Evolutionary conservation across 441 rosid species (phyloP).

Genomic region (Viola pubescens): DNA sequence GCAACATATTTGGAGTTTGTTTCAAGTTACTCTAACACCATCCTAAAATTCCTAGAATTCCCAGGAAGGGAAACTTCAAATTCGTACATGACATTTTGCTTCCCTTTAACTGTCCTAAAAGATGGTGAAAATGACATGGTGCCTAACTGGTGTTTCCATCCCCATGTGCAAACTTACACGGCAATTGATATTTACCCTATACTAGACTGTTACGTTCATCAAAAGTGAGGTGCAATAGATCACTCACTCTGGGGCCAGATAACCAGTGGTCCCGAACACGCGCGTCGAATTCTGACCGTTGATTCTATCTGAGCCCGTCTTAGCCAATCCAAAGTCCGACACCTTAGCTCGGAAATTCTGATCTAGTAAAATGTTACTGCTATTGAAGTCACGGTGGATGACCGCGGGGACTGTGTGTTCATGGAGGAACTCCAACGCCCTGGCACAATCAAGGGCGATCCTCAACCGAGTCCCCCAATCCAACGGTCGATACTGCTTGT

Average conservation of each 20-base stretch:
- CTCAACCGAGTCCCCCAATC: conserved; percentile 68
- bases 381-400: conserved; percentile 81
- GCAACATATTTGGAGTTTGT: background rate
- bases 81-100: conserved; percentile 3
- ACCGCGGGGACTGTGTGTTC: conserved; percentile 55
- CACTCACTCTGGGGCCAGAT: conserved; percentile 92
- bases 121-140: conserved; percentile 26
- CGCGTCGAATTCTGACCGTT: conserved; percentile 65
- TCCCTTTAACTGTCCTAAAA: background rate
- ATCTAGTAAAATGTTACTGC: conserved; percentile 61
- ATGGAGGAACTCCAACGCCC: conserved; percentile 80
- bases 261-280: conserved; percentile 68
- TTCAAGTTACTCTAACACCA: no score
- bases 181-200: conserved; percentile 16
- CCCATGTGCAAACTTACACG: conserved; percentile 25
- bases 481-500: conserved; percentile 31
- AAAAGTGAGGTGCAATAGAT: conserved; percentile 12
- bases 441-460: conserved; percentile 81
- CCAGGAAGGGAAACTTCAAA: background rate
- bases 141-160: conserved; percentile 15
- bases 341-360: conserved; percentile 60
- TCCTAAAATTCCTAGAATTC: background rate
- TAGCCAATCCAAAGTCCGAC: conserved; percentile 72
- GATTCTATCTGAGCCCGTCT: conserved; percentile 60
- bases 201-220: conserved; percentile 8